Evolutionary conservation across 768 basidiomycete species (phyloP).

Genomic region (Cyclocybe cylindracea): DNA sequence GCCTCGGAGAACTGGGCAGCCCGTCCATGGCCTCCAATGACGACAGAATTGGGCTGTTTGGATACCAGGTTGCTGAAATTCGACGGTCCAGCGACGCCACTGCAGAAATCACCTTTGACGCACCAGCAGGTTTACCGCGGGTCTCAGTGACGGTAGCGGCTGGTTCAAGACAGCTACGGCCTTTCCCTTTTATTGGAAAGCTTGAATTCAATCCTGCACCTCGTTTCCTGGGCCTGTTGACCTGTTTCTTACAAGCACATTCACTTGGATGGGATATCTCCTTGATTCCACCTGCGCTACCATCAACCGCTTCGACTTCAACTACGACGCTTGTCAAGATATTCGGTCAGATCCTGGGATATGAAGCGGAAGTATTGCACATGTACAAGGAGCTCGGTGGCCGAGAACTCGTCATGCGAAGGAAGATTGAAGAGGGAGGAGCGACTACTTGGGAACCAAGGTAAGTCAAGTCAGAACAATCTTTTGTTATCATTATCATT

Average conservation of each 20-base stretch:
- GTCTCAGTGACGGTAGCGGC: constrained; percentile 46
- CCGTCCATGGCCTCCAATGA: constrained; percentile 41
- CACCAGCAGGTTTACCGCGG: constrained; percentile 23
- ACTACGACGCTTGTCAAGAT: constrained; percentile 55
- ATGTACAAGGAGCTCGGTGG: constrained; percentile 73
- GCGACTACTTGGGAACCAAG: constrained; percentile 64
- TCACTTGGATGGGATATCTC: constrained; percentile 68
- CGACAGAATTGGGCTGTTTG: constrained; percentile 50
- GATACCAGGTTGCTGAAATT: constrained; percentile 47
- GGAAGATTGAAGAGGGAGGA: constrained; percentile 57
- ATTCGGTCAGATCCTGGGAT: constrained; percentile 60
- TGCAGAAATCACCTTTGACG: constrained; percentile 43
- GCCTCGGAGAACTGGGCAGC: constrained; percentile 53
- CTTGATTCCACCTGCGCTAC: constrained; percentile 54
- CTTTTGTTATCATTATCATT: background rate
- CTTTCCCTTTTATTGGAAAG: constrained; percentile 44
- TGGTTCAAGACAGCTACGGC: constrained; percentile 44
- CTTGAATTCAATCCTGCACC: constrained; percentile 46
- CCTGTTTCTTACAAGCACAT: constrained; percentile 62
- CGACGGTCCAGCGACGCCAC: constrained; percentile 39
- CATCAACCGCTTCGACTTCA: constrained; percentile 63
- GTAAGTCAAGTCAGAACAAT: constrained; percentile 27
- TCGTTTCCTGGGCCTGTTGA: constrained; percentile 58
- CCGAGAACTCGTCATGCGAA: constrained; percentile 62
- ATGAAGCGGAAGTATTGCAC: constrained; percentile 58